These are phyloP conservation scores for Talaromyces liani DNA, from an alignment of 495 filamentous ascomycete genomes.

Conservation along the genomic window DNA sequence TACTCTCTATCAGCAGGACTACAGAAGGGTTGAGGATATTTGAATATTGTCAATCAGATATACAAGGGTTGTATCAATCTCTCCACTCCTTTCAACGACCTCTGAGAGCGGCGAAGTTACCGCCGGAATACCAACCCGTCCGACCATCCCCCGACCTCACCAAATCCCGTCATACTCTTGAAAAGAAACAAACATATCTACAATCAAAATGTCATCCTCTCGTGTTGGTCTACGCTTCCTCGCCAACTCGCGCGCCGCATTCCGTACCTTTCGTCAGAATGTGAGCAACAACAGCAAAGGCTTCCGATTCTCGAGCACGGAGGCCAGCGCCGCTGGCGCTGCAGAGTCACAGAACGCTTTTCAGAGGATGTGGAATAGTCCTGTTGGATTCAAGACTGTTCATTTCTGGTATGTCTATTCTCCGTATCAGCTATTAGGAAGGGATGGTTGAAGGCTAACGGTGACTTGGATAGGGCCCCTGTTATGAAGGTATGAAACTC, in stretches of 20 bases:
- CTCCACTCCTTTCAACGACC: background rate
- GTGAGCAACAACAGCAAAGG: conserved; percentile 22
- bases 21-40: background rate
- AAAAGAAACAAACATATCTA: conserved; percentile 1
- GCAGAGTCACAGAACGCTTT: conserved; percentile 51
- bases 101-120: background rate
- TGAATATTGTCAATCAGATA: background rate
- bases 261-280: conserved; percentile 30
- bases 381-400: conserved; percentile 86
- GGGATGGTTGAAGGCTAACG: background rate
- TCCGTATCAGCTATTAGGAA: background rate
- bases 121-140: conserved; percentile 11
- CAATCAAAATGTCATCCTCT: conserved; percentile 27
- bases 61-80: background rate
- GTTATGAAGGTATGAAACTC: conserved; percentile 75
- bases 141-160: background rate
- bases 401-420: conserved; percentile 75
- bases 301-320: conserved; percentile 59
- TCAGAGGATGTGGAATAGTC: conserved; percentile 77
- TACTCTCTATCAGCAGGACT: background rate
- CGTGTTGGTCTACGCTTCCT: conserved; percentile 43
- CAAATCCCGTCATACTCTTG: background rate
- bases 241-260: conserved; percentile 45
- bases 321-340: conserved; percentile 34
- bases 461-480: conserved; percentile 69